Base-by-base conservation (phyloP, 176 grass and related monocot species). In the Puccinellia tenuiflora region DNA sequence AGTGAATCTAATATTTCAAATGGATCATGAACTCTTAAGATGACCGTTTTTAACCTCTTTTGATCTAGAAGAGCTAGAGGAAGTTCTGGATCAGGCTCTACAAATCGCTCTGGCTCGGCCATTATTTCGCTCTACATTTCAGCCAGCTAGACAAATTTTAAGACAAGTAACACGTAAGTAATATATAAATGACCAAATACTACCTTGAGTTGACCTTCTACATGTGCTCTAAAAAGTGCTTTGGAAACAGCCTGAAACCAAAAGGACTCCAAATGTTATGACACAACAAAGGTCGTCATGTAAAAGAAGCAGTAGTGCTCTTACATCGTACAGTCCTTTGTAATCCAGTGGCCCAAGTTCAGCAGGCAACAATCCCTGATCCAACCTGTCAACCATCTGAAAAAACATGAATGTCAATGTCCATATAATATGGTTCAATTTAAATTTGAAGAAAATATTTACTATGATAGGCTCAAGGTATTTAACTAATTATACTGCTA, bases 161-260 rank as follows among this genome's bases (percentile, higher is more conserved):
- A 89, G 51, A 79, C 47, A 80, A 45, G 54, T 76, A 65, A 24
- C 75, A 53, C 22, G 43, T 66, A 87, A 39, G 67, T 42, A 47
- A 48, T 33, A 79, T 67, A 78, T 20, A 85, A 37, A 60, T 59
- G 38, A 90, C 56, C 22, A 62, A 72, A 78, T 42, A 69, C 79
- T 90, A 98, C 95, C 95, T 98, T 98, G 64, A 98, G 88, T 92
- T 90, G 92, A 73, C 95, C 95, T 91, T 98, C 95, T 46, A 98
- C 95, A 95, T 98, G 95, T 85, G 95, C 95, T 91, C 92, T 86
- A 84, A 98, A 98, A 46, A 98, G 92, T 48, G 90, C 96, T 88
- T 84, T 95, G 33, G 75, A 87, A 79, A 98, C 92, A 84, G 92
- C 96, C 96, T 98, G 86, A 82, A 91, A 46, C 39, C n/a, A 71